Evolutionary conservation across 2,329 filamentous ascomycete species (phyloP).

Genomic region (Aspergillus quadricinctus): DNA sequence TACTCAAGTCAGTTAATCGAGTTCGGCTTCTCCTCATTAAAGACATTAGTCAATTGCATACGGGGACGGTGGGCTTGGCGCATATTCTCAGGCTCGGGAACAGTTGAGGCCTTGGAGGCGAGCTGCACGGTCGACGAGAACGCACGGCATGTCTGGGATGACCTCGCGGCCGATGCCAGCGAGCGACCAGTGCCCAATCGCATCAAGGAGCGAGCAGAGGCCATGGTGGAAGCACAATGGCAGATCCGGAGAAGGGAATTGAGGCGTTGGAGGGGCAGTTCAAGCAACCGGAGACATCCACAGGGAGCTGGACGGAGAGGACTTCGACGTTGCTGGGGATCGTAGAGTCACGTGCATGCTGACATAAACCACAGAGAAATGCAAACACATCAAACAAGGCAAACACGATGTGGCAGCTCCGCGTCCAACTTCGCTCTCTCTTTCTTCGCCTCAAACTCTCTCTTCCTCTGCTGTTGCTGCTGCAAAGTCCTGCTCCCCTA

Average conservation of each 20-base stretch:
- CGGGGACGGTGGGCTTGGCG: slow-evolving; percentile 55
- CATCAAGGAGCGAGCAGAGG: slow-evolving; percentile 43
- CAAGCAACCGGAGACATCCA: slow-evolving; percentile 9
- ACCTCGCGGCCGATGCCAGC: slow-evolving; percentile 31
- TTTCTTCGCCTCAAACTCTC: slow-evolving; percentile 19
- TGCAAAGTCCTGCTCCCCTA: slow-evolving; percentile 7
- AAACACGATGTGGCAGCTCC: slow-evolving; percentile 20
- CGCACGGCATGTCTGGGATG: slow-evolving; percentile 30
- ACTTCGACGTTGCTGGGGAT: slow-evolving; percentile 22
- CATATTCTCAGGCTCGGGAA: slow-evolving; percentile 63
- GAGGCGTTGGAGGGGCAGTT: slow-evolving; percentile 16
- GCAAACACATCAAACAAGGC: slow-evolving; percentile 15
- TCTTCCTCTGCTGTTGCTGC: slow-evolving; percentile 10
- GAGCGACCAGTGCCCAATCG: slow-evolving; percentile 40
- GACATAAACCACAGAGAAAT: slow-evolving; percentile 19
- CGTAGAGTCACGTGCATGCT: slow-evolving; percentile 13
- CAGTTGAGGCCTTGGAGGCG: slow-evolving; percentile 50
- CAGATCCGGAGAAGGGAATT: background rate
- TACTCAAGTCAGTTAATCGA: slow-evolving; percentile 8
- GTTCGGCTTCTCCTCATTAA: slow-evolving; percentile 10
- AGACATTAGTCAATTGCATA: slow-evolving; percentile 28
- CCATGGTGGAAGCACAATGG: slow-evolving; percentile 31
- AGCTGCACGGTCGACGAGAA: slow-evolving; percentile 39
- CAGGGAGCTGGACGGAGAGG: slow-evolving; percentile 18
- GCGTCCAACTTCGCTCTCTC: slow-evolving; percentile 13